Conservation (phyloP, 1,284 basidiomycete species). For the Dichomitus squalens region DNA sequence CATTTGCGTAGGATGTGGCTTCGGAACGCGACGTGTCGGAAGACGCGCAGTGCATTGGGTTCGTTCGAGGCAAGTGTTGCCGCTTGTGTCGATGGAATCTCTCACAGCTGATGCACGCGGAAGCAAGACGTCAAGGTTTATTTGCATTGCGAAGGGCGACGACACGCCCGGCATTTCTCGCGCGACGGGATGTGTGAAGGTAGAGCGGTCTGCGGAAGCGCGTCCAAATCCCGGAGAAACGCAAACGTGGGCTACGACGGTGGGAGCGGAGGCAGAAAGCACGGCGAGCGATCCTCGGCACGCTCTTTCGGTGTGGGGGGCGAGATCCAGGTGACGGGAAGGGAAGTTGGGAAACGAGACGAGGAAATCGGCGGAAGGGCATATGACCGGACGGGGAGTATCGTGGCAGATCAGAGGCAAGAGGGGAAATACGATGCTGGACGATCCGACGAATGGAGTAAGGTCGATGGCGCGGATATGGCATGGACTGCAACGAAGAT, state of each 20-base stretch:
- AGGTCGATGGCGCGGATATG: slow-evolving; percentile 19
- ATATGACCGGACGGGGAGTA: slow-evolving; percentile 21
- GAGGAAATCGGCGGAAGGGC: slow-evolving; percentile 11
- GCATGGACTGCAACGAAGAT: slow-evolving; percentile 9
- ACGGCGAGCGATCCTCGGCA: slow-evolving; percentile 16
- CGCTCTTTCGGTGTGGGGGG: slow-evolving; percentile 3
- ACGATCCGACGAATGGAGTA: slow-evolving; percentile 21
- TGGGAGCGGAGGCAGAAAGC: slow-evolving; percentile 11
- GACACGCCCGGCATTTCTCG: slow-evolving; percentile 11
- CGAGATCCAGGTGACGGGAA: slow-evolving; percentile 19
- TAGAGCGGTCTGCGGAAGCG: slow-evolving; percentile 7
- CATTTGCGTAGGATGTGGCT: background rate
- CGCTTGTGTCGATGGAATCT: background rate
- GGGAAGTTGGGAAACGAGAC: slow-evolving; percentile 6
- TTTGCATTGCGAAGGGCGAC: slow-evolving; percentile 13
- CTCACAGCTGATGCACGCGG: slow-evolving; percentile 22
- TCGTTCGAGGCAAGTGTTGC: background rate
- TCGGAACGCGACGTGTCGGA: background rate
- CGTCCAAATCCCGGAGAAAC: slow-evolving; percentile 14
- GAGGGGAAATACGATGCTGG: slow-evolving; percentile 11
- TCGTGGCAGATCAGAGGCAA: slow-evolving; percentile 22
- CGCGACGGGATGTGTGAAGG: slow-evolving; percentile 10
- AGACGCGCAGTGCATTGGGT: background rate
- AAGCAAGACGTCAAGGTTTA: slow-evolving; percentile 17
- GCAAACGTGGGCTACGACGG: slow-evolving; percentile 11